Evolutionary conservation across 805 yeast genomes (phyloP), one percentile per base, ranked within the genome.

Genomic region (Candida germanica): DNA sequence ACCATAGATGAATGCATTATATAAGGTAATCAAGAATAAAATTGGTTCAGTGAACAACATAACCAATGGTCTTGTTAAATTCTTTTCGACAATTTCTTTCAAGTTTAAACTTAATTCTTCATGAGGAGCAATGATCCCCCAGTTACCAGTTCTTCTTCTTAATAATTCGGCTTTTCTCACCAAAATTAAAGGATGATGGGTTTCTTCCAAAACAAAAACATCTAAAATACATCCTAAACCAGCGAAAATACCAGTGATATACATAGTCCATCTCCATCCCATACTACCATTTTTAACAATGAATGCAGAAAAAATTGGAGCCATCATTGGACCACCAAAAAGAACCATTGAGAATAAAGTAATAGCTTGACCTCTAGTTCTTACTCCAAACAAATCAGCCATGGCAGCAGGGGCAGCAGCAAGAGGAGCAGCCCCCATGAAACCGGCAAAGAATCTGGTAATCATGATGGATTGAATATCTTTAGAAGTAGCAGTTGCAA

Each of bases 401-500:
- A 87, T 81, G 0, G 83, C 74, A 32, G 95, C 96, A 18, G 95
- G 95, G 7, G 93, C 58, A 26, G 86, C 87, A 18, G 85, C 91
- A 51, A 88, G 59, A 1, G 94, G 87, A 26, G 93, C 87, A 14
- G 94, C 87, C 46, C 95, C 96, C 39, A 82, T 60, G 50, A 80
- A 73, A 37, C 95, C 95, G 17, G 82, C 80, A 55, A 87, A 80
- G 53, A 85, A 87, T 45, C 96, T 73, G 59, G 86, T 77, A 28
- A 87, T 69, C 66, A 87, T 55, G 39, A 87, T 66, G 0, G 94
- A 79, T 61, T 87, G 95, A 34, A 85, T 47, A 51, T 88, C 82
- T 50, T 85, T 72, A 18, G 87, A 84, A n/a, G 83, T 70, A 1
- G 93, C 96, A 22, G 74, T 76, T 3, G 84, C 95, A 48, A 76